Percentiles rank a stretch among this genome's conserved stretches.
These are phyloP conservation scores for Pseudonitzschia pungens DNA, from an alignment of 108 stramenopile species.

Conservation along the genomic window DNA sequence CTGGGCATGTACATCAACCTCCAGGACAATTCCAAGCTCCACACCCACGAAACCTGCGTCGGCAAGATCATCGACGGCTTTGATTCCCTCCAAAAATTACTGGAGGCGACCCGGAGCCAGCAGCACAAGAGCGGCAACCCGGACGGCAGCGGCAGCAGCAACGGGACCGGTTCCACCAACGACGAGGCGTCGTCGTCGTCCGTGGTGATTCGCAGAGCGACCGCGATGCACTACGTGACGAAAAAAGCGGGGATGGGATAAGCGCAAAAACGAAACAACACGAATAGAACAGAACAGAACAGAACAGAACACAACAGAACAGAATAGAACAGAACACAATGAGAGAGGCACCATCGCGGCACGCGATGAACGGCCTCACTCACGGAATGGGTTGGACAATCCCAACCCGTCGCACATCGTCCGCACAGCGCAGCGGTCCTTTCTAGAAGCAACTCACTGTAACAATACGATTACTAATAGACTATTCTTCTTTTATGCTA, in stretches of 20 bases:
- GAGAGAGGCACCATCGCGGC: too few species aligned
- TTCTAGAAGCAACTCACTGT: too few species aligned
- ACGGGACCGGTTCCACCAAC: neutral
- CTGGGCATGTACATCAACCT: slow-evolving; percentile 47
- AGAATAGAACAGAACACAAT: too few species aligned
- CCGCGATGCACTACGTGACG: slow-evolving; percentile 35
- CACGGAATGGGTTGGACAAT: too few species aligned
- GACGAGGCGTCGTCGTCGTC: neutral
- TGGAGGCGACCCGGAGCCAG: slow-evolving; percentile 23
- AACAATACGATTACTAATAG: too few species aligned
- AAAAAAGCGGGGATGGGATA: slow-evolving; percentile 8
- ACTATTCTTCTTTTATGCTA: too few species aligned
- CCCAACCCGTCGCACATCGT: too few species aligned
- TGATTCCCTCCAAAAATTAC: slow-evolving; percentile 39
- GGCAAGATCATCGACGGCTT: slow-evolving; percentile 55
- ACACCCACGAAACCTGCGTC: slow-evolving; percentile 50
- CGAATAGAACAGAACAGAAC: neutral
- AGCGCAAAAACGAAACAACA: too few species aligned
- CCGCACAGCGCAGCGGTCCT: too few species aligned
- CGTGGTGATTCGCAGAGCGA: slow-evolving; percentile 22
- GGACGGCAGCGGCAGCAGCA: neutral
- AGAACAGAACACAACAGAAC: too few species aligned
- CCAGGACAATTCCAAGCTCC: slow-evolving; percentile 42
- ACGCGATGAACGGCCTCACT: too few species aligned
- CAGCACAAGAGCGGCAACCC: neutral